Base-by-base conservation (phyloP, 78 protist genomes). In the Chrysochromulina parva region DNA sequence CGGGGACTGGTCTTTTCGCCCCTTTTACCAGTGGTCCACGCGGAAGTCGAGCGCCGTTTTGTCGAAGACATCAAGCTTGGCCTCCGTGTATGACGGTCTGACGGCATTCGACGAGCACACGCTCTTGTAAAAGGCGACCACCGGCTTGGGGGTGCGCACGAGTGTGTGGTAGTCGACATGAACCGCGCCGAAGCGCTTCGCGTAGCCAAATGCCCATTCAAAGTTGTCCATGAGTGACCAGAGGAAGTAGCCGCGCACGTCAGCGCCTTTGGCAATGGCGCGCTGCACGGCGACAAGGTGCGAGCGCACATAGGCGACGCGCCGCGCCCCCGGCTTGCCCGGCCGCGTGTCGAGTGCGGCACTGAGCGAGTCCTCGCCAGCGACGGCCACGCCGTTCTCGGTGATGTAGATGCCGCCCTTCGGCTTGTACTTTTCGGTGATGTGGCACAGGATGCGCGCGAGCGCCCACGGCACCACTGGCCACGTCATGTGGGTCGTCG, bases 131-230 rank as follows among this genome's bases (percentile, higher is more conserved):
- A 1, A 66, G 74, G 47, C 7, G 24, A 11, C 22, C 24, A 4
- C 1, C 22, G 54, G 4, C 84, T 76, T 76, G 84, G 17, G 26
- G 60, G 11, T 17, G 22, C 84, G 84, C 54, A 19, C 54, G 24
- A 1, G 26, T 1, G 26, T 90, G 20, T 53, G 16, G 85, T 90
- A 92, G 74, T 92, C 95, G 7, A 93, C 94, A 60, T 93, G 89
- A 13, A 6, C 47, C 13, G 93, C 17, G 13, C 94, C 94, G 69
- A 93, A 93, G 16, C 94, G 90, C 93, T 67, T 4, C 26, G 94
- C 6, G 80, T 93, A 93, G 14, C 94, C 94, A 6, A 93, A 93
- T 4, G 95, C 92, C 94, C 95, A 93, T 10, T 93, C 94, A n/a
- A 91, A 93, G 80, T 93, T 93, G 81, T 93, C 94, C 48, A 93